Evolutionary conservation across 2,329 filamentous ascomycete species (phyloP).

Genomic region (Rhynchosporium agropyri): DNA sequence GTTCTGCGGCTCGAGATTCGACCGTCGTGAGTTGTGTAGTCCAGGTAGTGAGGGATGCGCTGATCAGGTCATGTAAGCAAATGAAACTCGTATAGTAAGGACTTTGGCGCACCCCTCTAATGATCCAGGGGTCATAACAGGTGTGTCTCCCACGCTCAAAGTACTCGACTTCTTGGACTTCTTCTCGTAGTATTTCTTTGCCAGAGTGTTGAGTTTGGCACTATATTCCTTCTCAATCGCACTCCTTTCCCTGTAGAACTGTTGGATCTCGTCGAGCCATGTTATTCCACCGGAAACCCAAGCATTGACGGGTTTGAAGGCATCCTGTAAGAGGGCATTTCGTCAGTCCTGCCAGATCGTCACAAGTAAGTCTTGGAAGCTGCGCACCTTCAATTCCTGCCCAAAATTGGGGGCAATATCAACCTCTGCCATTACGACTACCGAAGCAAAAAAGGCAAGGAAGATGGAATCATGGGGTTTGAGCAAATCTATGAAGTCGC

Average conservation of each 20-base stretch:
- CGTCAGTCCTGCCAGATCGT: slow-evolving; percentile 23
- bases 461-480: slow-evolving; percentile 31
- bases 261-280: slow-evolving; percentile 96
- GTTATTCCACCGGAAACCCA: slow-evolving; percentile 89
- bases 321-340: slow-evolving; percentile 64
- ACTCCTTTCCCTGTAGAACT: slow-evolving; percentile 94
- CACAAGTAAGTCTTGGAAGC: slow-evolving; percentile 20
- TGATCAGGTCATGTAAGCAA: slow-evolving; percentile 45
- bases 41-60: slow-evolving; percentile 96
- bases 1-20: slow-evolving; percentile 84
- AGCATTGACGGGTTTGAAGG: slow-evolving; percentile 90
- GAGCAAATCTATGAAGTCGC: slow-evolving; percentile 24
- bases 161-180: slow-evolving; percentile 87
- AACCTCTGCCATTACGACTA: slow-evolving; percentile 71
- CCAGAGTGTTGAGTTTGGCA: slow-evolving; percentile 80
- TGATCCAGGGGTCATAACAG: slow-evolving; percentile 90
- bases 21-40: slow-evolving; percentile 88
- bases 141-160: slow-evolving; percentile 91
- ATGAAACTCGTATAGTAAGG: slow-evolving; percentile 17
- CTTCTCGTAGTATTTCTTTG: slow-evolving; percentile 97
- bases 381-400: slow-evolving; percentile 82
- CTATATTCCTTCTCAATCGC: slow-evolving; percentile 97
- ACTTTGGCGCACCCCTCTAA: slow-evolving; percentile 69
- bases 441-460: slow-evolving; percentile 16
- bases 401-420: slow-evolving; percentile 87